A percentile compares a stretch with the other conserved stretches of the same genome.
Evolutionary conservation across 768 basidiomycete species (phyloP).

Genomic region (Kwoniella newhampshirensis): DNA sequence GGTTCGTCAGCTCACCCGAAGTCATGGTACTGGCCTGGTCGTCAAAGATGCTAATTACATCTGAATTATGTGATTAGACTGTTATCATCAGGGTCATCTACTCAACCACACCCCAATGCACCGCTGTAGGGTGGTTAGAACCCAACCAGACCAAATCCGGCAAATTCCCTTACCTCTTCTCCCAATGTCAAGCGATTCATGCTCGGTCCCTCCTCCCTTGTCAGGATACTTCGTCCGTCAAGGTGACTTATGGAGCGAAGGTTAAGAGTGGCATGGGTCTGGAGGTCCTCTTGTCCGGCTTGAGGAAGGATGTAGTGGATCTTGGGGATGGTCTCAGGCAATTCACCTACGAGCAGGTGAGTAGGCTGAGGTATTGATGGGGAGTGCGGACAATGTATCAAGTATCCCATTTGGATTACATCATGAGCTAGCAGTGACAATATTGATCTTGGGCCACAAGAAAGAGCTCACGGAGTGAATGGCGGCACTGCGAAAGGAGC

Average conservation of each 20-base stretch:
- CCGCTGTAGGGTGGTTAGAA: slow-evolving; percentile 83
- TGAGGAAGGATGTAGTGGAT: slow-evolving; percentile 69
- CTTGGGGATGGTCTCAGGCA: slow-evolving; percentile 71
- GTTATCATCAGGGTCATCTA: slow-evolving; percentile 63
- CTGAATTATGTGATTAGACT: slow-evolving; percentile 52
- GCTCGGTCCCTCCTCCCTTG: slow-evolving; percentile 74
- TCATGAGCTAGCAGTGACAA: no score
- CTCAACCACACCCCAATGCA: slow-evolving; percentile 69
- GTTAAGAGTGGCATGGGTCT: slow-evolving; percentile 76
- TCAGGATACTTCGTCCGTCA: slow-evolving; percentile 87
- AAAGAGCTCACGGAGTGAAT: no score
- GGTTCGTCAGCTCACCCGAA: slow-evolving; percentile 15
- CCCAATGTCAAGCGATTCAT: slow-evolving; percentile 90
- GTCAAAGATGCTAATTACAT: background rate
- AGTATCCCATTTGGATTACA: no score
- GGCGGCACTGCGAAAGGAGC: no score
- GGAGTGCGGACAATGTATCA: background rate
- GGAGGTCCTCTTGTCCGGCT: slow-evolving; percentile 81
- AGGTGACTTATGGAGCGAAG: slow-evolving; percentile 83
- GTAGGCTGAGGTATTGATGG: slow-evolving; percentile 26
- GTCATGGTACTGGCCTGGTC: no score
- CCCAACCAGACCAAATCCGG: slow-evolving; percentile 86
- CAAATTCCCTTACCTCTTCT: slow-evolving; percentile 79
- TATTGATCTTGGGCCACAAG: no score
- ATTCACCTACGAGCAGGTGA: slow-evolving; percentile 75